phyloP scores from a whole-genome alignment of 1,139 yeast species.

The Zygoascus hellenicus region DNA sequence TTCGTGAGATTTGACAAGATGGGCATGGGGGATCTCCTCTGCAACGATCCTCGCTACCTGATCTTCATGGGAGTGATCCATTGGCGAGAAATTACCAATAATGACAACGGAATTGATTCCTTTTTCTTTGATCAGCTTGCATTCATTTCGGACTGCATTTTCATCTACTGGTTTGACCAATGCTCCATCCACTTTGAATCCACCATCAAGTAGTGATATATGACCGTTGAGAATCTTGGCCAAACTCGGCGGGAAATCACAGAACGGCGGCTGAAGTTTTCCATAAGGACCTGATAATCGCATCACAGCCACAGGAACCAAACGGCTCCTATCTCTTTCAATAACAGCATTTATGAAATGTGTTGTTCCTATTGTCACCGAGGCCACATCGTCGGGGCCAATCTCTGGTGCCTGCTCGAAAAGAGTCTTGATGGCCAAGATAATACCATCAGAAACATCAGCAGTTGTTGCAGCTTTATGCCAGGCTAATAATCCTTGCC shows the following conservation, averaged over 20 bases:
- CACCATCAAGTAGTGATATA: constrained; percentile 35
- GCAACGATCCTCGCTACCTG: constrained; percentile 32
- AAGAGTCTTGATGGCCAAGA: constrained; percentile 33
- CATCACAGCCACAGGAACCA: constrained; percentile 40
- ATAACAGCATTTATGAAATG: constrained; percentile 44
- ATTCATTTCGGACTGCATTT: constrained; percentile 31
- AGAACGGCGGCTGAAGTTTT: constrained; percentile 35
- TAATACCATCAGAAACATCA: constrained; percentile 42
- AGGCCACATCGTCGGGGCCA: constrained; percentile 30
- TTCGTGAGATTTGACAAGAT: constrained; percentile 36
- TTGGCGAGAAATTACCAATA: constrained; percentile 39
- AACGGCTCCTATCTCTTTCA: constrained; percentile 37
- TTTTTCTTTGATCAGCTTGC: constrained; percentile 27
- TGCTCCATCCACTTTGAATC: constrained; percentile 39
- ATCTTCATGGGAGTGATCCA: constrained; percentile 35
- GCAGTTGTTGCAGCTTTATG: constrained; percentile 41
- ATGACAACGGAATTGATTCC: constrained; percentile 36
- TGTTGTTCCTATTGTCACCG: constrained; percentile 43
- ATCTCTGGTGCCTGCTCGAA: constrained; percentile 23
- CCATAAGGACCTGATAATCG: constrained; percentile 40
- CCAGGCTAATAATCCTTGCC: constrained; percentile 38
- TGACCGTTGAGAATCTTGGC: constrained; percentile 33
- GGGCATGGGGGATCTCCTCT: constrained; percentile 32
- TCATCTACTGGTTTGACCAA: constrained; percentile 34
- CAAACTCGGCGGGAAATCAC: constrained; percentile 40